Evolutionary conservation across 2,329 filamentous ascomycete species (phyloP).

Genomic region (Aspergillus carbonarius): DNA sequence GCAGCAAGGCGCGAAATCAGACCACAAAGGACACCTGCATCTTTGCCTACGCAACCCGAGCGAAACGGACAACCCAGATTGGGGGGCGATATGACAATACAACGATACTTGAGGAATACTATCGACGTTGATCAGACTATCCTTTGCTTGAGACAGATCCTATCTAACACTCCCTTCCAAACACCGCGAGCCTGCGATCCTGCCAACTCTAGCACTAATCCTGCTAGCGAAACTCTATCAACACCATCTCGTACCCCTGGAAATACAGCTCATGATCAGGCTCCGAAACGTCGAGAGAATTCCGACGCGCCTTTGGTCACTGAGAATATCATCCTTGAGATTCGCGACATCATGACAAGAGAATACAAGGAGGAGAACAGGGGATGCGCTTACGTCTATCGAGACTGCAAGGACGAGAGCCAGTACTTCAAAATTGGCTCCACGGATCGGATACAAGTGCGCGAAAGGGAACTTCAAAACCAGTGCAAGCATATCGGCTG

Average conservation of each 20-base stretch:
- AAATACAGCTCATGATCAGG: background rate
- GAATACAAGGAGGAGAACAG: conserved; percentile 7
- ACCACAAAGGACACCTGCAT: background rate
- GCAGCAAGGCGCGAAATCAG: background rate
- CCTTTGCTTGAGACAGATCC: background rate
- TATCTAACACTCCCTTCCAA: background rate
- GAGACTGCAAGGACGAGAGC: conserved; percentile 7
- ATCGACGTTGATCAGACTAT: background rate
- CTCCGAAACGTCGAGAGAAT: background rate
- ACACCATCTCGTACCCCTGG: background rate
- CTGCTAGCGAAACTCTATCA: background rate
- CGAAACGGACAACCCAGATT: background rate
- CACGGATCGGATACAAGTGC: conserved; percentile 5
- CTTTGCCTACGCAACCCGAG: background rate
- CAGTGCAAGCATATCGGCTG: conserved; percentile 9
- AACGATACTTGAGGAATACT: background rate
- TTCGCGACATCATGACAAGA: conserved; percentile 5
- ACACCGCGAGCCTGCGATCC: background rate
- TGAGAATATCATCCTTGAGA: conserved; percentile 7
- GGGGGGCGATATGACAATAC: background rate
- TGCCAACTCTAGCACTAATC: background rate
- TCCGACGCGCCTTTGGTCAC: background rate
- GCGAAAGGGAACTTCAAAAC: conserved; percentile 7
- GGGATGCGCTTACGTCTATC: conserved; percentile 13
- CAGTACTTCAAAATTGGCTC: conserved; percentile 15